Base-by-base conservation (phyloP, 495 filamentous ascomycete genomes). In the Penicillium flavigenum region DNA sequence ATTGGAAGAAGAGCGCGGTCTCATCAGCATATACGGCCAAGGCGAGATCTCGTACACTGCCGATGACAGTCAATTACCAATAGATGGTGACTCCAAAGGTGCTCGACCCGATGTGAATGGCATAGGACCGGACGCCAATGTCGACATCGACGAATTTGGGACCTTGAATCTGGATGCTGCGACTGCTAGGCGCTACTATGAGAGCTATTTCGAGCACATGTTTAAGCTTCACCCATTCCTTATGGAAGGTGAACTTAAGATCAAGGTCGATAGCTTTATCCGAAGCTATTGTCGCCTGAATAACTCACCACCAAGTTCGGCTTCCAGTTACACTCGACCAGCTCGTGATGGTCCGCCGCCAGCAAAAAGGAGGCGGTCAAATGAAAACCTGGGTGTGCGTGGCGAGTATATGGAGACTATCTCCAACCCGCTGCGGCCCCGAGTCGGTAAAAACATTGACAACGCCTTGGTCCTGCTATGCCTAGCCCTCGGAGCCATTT, bases 171-270 rank as follows among this genome's bases (percentile, higher is more conserved):
- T 95, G 49, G 81, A 87, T 54, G 64, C 76, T 19, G 72, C 68
- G 12, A 89, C 81, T 2, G 78, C 96, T 8, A 76, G 76, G 56
- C 79, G 74, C 41, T 87, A 91, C 41, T 80, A 87, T 38, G 63
- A 81, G 16, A 89, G 85, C 69, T 98, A 91, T 68, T 73, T 91
- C 64, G 69, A 85, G 5, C 81, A 95, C 65, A 87, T 98, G 39
- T 88, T 96, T 62, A 89, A 85, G 52, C 83, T 98, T 68, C 94
- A 98, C 69, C 94, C 94, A 12, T 92, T 98, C 65, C 79, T 98
- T 38, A 77, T 88, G 60, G 76, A 79, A 47, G 62, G 64, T 5
- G 72, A 73, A 16, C 64, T 88, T 16, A 64, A 67, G 2, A 63
- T 69, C 24, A 79, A 81, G 64, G 69, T 86, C 11, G 72, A 80